Conservation (phyloP, 2,329 filamentous ascomycete species). For the Alternaria hordeiaustralica region DNA sequence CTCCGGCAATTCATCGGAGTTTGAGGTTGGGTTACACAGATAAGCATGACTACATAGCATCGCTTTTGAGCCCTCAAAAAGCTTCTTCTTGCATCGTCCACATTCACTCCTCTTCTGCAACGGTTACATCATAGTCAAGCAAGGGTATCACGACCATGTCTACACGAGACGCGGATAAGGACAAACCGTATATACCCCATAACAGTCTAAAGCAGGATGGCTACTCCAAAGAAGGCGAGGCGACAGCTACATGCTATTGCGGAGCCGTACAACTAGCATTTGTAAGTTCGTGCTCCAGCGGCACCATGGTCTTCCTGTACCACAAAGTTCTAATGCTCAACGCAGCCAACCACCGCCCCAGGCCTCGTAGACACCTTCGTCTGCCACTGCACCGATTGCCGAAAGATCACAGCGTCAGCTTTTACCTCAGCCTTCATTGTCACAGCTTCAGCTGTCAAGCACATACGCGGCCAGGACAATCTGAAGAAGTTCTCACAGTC, state of each 20-base stretch:
- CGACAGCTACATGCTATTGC: conserved; percentile 43
- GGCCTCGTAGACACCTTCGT: conserved; percentile 61
- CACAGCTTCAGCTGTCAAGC: neutral
- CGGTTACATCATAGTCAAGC: neutral
- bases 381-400: conserved; percentile 68
- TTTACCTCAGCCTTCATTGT: neutral
- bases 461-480: neutral
- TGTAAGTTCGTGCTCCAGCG: neutral
- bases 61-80: neutral
- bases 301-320: neutral
- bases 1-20: neutral
- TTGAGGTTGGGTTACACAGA: neutral
- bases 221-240: conserved; percentile 22
- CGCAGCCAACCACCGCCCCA: neutral
- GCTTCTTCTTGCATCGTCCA: neutral
- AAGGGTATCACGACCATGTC: neutral
- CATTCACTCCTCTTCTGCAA: neutral
- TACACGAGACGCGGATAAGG: neutral
- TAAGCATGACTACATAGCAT: neutral
- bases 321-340: neutral
- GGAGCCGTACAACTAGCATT: conserved; percentile 38
- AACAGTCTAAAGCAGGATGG: neutral
- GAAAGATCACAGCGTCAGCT: conserved; percentile 22
- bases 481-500: conserved; percentile 38
- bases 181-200: neutral